phyloP scores from a whole-genome alignment of 108 stramenopile genomes.

The Skeletonema tropicum region DNA sequence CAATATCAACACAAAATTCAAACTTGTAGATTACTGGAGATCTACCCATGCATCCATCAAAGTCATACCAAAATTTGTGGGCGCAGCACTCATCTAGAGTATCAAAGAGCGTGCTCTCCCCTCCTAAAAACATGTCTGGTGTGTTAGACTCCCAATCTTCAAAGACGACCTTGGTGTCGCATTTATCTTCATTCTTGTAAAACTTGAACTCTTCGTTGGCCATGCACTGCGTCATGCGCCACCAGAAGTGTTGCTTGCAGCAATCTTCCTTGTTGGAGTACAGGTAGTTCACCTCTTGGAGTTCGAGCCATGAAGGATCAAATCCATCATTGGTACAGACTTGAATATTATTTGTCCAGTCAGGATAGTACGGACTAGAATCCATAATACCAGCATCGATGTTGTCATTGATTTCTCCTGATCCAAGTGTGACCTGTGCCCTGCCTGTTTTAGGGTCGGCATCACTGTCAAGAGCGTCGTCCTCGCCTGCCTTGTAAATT shows the following conservation, averaged over 20 bases:
- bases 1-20: slow-evolving; percentile 3
- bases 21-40: slow-evolving; percentile 4
- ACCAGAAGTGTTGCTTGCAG: slow-evolving; percentile 2
- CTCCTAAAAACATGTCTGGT: background rate
- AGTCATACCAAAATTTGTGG: slow-evolving; percentile 1
- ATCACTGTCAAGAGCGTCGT: slow-evolving; percentile 35
- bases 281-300: slow-evolving; percentile 33
- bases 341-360: slow-evolving; percentile 29
- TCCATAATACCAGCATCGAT: slow-evolving; percentile 52
- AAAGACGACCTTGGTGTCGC: slow-evolving; percentile 4
- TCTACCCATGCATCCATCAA: slow-evolving; percentile 2
- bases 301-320: slow-evolving; percentile 34
- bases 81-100: slow-evolving; percentile 7
- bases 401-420: slow-evolving; percentile 33
- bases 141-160: slow-evolving; percentile 9
- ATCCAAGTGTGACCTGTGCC: slow-evolving; percentile 23
- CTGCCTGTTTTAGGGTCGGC: slow-evolving; percentile 27
- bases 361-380: slow-evolving; percentile 41
- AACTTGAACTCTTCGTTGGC: slow-evolving; percentile 1
- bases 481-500: slow-evolving; percentile 27
- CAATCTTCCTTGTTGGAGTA: slow-evolving; percentile 16
- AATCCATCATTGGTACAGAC: slow-evolving; percentile 36
- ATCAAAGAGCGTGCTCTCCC: background rate
- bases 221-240: slow-evolving; percentile 12
- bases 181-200: background rate